Evolutionary conservation across 2,329 filamentous ascomycete species (phyloP).

Genomic region (Drechslerella coelobrocha): DNA sequence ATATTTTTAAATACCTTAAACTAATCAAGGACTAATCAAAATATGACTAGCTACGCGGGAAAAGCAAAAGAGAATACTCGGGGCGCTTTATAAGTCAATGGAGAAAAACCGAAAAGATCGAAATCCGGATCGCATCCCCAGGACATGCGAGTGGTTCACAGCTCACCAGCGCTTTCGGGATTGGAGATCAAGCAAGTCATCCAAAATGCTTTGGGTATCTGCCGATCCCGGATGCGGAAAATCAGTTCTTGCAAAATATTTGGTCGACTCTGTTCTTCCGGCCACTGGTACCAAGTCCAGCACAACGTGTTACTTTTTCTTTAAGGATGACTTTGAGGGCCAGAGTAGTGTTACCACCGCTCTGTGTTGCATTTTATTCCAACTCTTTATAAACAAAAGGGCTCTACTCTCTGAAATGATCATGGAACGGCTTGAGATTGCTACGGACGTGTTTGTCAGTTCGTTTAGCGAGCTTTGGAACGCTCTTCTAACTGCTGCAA

Average conservation of each 20-base stretch:
- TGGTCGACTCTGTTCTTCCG: conserved; percentile 57
- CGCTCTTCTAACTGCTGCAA: conserved; percentile 1
- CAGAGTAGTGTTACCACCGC: conserved; percentile 56
- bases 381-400: conserved; percentile 56
- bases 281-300: conserved; percentile 29
- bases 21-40: too few species aligned
- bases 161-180: conserved; percentile 4
- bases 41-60: too few species aligned
- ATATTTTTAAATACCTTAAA: too few species aligned
- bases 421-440: conserved; percentile 7
- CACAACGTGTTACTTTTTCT: conserved; percentile 61
- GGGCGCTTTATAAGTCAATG: conserved; percentile 7
- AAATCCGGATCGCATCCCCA: conserved; percentile 14
- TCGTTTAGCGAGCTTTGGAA: conserved; percentile 28
- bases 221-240: conserved; percentile 62
- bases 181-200: conserved; percentile 39
- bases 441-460: neutral
- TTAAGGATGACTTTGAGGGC: conserved; percentile 59
- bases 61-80: neutral
- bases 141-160: conserved; percentile 37
- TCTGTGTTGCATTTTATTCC: conserved; percentile 58
- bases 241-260: conserved; percentile 59
- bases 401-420: conserved; percentile 36
- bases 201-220: conserved; percentile 58
- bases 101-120: conserved; percentile 12